Conservation (phyloP, 1,284 basidiomycete genomes). For the Boletus smithii region DNA sequence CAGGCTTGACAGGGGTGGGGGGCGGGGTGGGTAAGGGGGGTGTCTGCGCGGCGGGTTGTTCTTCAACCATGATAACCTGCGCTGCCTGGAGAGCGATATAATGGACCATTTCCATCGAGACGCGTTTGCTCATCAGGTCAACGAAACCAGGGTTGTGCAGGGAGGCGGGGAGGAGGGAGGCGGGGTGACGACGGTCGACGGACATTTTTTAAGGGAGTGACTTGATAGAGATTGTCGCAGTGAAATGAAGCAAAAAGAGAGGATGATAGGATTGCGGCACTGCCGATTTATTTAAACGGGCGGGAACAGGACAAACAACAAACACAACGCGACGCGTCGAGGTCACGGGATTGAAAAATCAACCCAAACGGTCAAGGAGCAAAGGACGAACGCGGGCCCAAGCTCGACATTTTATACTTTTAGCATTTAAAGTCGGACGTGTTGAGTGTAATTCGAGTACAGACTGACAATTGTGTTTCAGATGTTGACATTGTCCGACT, state of each 20-base stretch:
- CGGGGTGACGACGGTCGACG: slow-evolving; percentile 49
- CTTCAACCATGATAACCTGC: slow-evolving; percentile 62
- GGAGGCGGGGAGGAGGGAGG: slow-evolving; percentile 66
- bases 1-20: slow-evolving; percentile 50
- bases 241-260: slow-evolving; percentile 19
- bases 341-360: slow-evolving; percentile 31
- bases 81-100: slow-evolving; percentile 68
- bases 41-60: slow-evolving; percentile 37
- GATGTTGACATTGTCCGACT: slow-evolving; percentile 41
- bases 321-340: slow-evolving; percentile 21
- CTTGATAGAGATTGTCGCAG: slow-evolving; percentile 31
- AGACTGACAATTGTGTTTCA: too few relatives aligned
- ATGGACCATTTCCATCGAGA: slow-evolving; percentile 80
- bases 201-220: slow-evolving; percentile 35
- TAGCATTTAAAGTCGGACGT: too few relatives aligned
- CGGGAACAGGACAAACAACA: too few relatives aligned
- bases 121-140: slow-evolving; percentile 71
- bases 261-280: slow-evolving; percentile 2
- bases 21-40: slow-evolving; percentile 48
- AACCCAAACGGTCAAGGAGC: too few relatives aligned
- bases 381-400: too few relatives aligned
- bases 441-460: not conserved
- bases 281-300: too few relatives aligned
- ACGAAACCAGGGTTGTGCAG: slow-evolving; percentile 76
- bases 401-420: too few relatives aligned